These are phyloP conservation scores for Claviceps africana DNA, from an alignment of 2,329 filamentous ascomycete species.

Conservation along the genomic window DNA sequence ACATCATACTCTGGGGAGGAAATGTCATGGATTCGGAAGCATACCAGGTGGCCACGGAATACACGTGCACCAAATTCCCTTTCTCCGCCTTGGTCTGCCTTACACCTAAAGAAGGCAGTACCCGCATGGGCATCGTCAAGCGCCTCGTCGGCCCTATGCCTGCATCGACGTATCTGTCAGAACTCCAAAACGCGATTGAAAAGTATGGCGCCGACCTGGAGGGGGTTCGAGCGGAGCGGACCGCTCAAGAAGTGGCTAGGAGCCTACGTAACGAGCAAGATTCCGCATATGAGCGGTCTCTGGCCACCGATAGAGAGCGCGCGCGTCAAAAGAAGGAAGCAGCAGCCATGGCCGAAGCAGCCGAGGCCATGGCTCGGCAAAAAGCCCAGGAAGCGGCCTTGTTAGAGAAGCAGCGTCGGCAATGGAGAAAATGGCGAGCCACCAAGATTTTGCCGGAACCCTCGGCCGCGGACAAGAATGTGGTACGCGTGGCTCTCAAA, in stretches of 20 bases:
- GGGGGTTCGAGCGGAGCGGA: conserved; percentile 58
- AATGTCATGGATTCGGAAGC: conserved; percentile 88
- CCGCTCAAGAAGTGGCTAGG: conserved; percentile 68
- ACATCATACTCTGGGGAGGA: conserved; percentile 82
- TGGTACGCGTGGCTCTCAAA: conserved; percentile 57
- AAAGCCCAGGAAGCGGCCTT: conserved; percentile 46
- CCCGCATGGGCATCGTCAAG: conserved; percentile 81
- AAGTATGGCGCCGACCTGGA: conserved; percentile 65
- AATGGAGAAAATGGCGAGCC: conserved; percentile 74
- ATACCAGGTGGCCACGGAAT: conserved; percentile 78
- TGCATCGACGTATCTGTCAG: conserved; percentile 56
- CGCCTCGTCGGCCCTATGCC: conserved; percentile 61
- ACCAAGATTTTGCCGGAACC: conserved; percentile 57
- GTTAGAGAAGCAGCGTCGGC: conserved; percentile 31
- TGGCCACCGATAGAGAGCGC: conserved; percentile 78
- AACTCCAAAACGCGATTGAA: conserved; percentile 58
- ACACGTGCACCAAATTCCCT: conserved; percentile 84
- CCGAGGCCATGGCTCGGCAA: conserved; percentile 45
- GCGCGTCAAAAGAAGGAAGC: conserved; percentile 64
- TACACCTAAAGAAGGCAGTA: conserved; percentile 69
- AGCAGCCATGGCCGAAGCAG: conserved; percentile 54
- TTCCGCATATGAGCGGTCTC: conserved; percentile 79
- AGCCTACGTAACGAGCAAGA: conserved; percentile 80
- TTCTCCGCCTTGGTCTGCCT: conserved; percentile 79
- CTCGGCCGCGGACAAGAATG: conserved; percentile 42